Base-by-base conservation (phyloP, 2,329 filamentous ascomycete species). In the Huntiella omanensis region DNA sequence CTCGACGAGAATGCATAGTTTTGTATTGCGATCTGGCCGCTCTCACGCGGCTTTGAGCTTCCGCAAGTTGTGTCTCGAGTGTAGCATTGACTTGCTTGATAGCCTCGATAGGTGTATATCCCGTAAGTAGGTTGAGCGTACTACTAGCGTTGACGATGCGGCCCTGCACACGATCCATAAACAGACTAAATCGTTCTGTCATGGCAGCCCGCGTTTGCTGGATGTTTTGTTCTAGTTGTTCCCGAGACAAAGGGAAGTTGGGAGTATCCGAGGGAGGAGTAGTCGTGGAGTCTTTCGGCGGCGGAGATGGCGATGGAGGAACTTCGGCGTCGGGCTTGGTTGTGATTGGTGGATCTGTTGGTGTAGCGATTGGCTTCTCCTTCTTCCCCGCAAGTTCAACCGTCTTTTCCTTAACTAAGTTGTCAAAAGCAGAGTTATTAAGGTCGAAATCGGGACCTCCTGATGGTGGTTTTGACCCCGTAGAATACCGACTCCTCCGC, bases 101-200 rank as follows among this genome's bases (percentile, higher is more conserved):
- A 17, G 74, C 67, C 60, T 95, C 87, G 60, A 98, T 96, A 38
- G 81, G 77, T 1, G 83, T 82, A 66, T 96, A 98, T 53, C 91
- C 91, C 2, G 91, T 98, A 46, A 95, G 75, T 56, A 87, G 84
- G 62, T 95, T 98, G 62, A 98, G 74, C 49, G 83, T 81, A 59
- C 91, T 83, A 2, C 84, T 84, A 3, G 87, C 87, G 44, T 80
- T 73, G 52, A 94, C 81, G 40, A 92, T 71, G 55, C 88, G 86
- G 32, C 80, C 75, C 58, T 96, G 85, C 15, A 95, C 60, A 52
- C 83, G 78, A 64, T 98, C 91, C 83, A 96, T 92, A 58, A 92
- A 66, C 48, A 71, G 62, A 41, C 73, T 75, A 58, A 91, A 75
- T 52, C 62, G 49, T 37, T 49, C 35, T 50, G 45, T 49, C 57